Evolutionary conservation across 1,284 basidiomycete genomes (phyloP).

Genomic region (Cryptococcus neoformans): DNA sequence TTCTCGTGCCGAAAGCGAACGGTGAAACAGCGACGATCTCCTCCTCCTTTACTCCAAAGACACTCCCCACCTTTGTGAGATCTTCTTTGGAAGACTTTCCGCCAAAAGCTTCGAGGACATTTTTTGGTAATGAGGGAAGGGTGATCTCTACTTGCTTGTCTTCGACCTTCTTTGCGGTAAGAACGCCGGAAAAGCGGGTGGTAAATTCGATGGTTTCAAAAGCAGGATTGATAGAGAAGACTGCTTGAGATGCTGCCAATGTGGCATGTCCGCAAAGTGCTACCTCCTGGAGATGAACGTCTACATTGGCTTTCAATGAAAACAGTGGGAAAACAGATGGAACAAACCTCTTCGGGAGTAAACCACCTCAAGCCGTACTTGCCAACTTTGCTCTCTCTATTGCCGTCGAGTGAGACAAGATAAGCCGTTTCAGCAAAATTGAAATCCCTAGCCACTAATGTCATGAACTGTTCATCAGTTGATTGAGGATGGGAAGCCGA

Average conservation of each 20-base stretch:
- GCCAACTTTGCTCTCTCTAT: constrained; percentile 5
- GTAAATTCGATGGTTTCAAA: constrained; percentile 20
- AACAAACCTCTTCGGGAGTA: constrained; percentile 32
- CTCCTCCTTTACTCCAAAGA: constrained; percentile 5
- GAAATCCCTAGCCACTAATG: constrained; percentile 30
- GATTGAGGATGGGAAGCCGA: constrained; percentile 19
- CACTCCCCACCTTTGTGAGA: neutral
- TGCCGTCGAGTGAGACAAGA: constrained; percentile 17
- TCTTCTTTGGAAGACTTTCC: neutral
- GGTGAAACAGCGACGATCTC: constrained; percentile 13
- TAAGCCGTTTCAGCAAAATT: constrained; percentile 40
- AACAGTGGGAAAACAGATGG: neutral
- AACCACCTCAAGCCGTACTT: constrained; percentile 38
- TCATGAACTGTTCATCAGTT: constrained; percentile 26
- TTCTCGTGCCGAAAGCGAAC: constrained; percentile 14
- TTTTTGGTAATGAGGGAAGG: constrained; percentile 5
- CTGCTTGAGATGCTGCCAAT: constrained; percentile 27
- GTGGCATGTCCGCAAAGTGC: constrained; percentile 42
- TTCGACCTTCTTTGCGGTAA: constrained; percentile 13
- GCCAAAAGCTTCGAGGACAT: neutral
- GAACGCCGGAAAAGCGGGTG: constrained; percentile 30
- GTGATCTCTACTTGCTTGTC: constrained; percentile 6
- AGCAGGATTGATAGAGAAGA: constrained; percentile 27
- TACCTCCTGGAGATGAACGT: constrained; percentile 26
- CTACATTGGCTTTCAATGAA: neutral